phyloP scores from a whole-genome alignment of 2,329 filamentous ascomycete genomes.

The Colletotrichum plurivorum region DNA sequence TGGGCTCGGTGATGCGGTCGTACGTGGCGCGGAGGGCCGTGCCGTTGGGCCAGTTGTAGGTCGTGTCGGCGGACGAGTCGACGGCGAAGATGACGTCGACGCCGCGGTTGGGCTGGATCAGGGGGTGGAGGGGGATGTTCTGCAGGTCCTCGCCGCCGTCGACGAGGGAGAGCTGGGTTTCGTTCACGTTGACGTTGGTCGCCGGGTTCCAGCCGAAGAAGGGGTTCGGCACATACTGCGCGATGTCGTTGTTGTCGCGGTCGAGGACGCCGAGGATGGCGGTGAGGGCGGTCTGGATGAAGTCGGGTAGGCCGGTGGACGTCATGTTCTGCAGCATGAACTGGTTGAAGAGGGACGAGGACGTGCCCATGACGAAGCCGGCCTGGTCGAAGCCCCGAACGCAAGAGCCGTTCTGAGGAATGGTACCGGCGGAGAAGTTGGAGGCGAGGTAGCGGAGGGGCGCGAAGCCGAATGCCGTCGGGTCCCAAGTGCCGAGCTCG shows the following conservation, averaged over 20 bases:
- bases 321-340: conserved; percentile 74
- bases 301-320: conserved; percentile 44
- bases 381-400: conserved; percentile 81
- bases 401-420: conserved; percentile 60
- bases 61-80: conserved; percentile 75
- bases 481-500: conserved; percentile 77
- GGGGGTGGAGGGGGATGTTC: conserved; percentile 83
- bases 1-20: conserved; percentile 62
- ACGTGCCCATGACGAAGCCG: conserved; percentile 87
- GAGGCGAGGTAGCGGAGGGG: conserved; percentile 73
- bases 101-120: conserved; percentile 65
- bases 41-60: conserved; percentile 72
- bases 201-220: conserved; percentile 61
- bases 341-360: conserved; percentile 85
- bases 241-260: conserved; percentile 78
- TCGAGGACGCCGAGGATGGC: conserved; percentile 70
- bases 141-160: conserved; percentile 86
- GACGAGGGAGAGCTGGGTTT: conserved; percentile 76
- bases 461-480: conserved; percentile 71
- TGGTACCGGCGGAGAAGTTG: conserved; percentile 65
- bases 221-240: conserved; percentile 77
- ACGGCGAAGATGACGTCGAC: conserved; percentile 76
- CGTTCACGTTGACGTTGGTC: conserved; percentile 58
- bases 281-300: conserved; percentile 60
- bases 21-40: conserved; percentile 71